Percentiles rank a stretch among this genome's conserved stretches.
These are phyloP conservation scores for Perkinsela sp. DNA, from an alignment of 208 protist species.

Conservation along the genomic window DNA sequence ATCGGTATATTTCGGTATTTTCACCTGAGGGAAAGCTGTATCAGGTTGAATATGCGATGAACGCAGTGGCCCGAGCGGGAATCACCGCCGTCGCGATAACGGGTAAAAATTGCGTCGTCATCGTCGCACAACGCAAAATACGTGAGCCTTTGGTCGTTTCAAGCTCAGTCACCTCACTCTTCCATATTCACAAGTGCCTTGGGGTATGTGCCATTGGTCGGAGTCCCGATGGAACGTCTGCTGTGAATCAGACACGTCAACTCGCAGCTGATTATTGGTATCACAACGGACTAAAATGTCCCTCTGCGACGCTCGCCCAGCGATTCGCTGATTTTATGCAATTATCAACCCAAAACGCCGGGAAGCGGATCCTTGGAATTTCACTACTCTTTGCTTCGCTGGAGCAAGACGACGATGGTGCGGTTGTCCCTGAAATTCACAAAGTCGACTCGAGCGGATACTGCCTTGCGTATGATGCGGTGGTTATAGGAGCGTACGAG, in stretches of 20 bases:
- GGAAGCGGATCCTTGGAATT: constrained; percentile 70
- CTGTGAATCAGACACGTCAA: constrained; percentile 72
- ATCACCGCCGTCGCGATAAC: constrained; percentile 79
- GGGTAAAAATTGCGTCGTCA: constrained; percentile 67
- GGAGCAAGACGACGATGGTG: constrained; percentile 57
- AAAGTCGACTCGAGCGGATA: constrained; percentile 79
- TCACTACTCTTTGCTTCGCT: constrained; percentile 69
- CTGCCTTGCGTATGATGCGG: constrained; percentile 64
- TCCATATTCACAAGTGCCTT: constrained; percentile 66
- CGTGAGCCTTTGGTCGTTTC: constrained; percentile 86
- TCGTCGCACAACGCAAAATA: constrained; percentile 89
- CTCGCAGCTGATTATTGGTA: constrained; percentile 82
- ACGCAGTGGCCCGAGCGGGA: constrained; percentile 81
- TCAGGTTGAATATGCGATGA: constrained; percentile 96
- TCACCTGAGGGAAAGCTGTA: constrained; percentile 91
- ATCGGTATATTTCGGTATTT: constrained; percentile 94
- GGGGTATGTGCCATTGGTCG: constrained; percentile 79
- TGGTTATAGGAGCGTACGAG: constrained; percentile 68
- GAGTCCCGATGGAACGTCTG: constrained; percentile 55
- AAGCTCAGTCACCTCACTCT: constrained; percentile 77
- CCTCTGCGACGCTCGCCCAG: constrained; percentile 78
- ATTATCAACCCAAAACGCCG: constrained; percentile 89
- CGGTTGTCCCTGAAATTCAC: constrained; percentile 56
- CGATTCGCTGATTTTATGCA: constrained; percentile 80
- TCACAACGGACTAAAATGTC: constrained; percentile 78